These are phyloP conservation scores for Helianthus tuberosus DNA, from an alignment of 129 eudicot species.

Conservation along the genomic window DNA sequence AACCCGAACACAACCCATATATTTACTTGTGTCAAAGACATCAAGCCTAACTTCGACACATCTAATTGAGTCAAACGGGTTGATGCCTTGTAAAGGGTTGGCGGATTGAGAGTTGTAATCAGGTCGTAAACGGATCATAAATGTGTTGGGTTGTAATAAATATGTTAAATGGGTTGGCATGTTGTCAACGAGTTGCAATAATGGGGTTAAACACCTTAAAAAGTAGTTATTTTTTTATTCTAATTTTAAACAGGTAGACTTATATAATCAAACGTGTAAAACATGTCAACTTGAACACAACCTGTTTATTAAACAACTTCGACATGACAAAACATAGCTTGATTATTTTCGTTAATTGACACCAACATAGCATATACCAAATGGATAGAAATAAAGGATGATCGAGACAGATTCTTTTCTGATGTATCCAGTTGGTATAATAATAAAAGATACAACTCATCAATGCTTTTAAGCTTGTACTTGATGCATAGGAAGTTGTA, in stretches of 20 bases:
- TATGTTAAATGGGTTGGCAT: neutral
- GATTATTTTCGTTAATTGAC: neutral
- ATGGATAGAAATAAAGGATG: constrained; percentile 23
- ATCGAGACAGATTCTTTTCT: constrained; percentile 25
- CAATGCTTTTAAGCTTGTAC: constrained; percentile 20
- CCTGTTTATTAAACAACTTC: neutral
- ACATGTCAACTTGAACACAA: neutral
- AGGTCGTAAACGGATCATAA: neutral
- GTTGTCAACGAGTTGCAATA: no score
- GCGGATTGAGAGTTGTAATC: neutral
- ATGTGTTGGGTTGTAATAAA: neutral
- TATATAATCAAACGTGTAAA: neutral
- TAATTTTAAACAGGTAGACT: no score
- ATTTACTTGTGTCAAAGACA: no score
- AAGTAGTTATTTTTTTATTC: no score
- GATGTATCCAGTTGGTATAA: constrained; percentile 33
- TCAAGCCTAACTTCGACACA: neutral
- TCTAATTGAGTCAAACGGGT: neutral
- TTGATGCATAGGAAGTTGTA: constrained; percentile 1
- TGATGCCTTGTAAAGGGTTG: neutral
- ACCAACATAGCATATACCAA: constrained; percentile 14
- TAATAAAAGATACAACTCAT: constrained; percentile 23
- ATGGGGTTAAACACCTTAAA: no score
- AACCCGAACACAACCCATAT: no score
- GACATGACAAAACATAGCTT: neutral